Evolutionary conservation across 2,329 filamentous ascomycete species (phyloP).

Genomic region (Trichophyton equinum): DNA sequence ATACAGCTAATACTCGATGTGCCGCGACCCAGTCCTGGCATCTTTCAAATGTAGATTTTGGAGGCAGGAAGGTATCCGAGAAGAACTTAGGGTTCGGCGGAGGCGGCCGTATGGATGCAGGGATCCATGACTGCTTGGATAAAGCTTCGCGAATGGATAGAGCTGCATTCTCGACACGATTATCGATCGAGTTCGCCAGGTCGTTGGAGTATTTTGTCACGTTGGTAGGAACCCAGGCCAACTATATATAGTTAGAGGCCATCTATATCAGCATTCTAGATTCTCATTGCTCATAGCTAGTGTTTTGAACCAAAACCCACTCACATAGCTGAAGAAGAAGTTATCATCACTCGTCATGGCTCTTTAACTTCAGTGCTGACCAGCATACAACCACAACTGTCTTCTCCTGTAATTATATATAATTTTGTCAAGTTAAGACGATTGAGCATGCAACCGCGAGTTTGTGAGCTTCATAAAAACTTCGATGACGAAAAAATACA

Average conservation of each 20-base stretch:
- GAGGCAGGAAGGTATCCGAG: conserved; percentile 23
- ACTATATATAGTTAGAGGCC: conserved; percentile 25
- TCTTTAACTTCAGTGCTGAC: conserved; percentile 8
- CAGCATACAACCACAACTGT: background rate
- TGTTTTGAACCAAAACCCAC: conserved; percentile 21
- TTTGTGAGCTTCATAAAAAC: background rate
- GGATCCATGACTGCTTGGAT: conserved; percentile 58
- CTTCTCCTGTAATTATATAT: background rate
- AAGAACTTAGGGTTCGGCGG: conserved; percentile 19
- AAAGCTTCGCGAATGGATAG: conserved; percentile 56
- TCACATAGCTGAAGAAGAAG: conserved; percentile 64
- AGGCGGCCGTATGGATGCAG: conserved; percentile 54
- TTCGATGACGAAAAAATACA: background rate
- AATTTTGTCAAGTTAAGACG: background rate
- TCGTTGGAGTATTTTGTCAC: conserved; percentile 58
- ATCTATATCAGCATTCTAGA: background rate
- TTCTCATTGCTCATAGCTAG: background rate
- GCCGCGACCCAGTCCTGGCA: conserved; percentile 58
- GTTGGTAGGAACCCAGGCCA: conserved; percentile 49
- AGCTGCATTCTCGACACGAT: conserved; percentile 65
- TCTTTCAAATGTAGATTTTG: conserved; percentile 39
- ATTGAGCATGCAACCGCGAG: too few species aligned
- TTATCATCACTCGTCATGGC: conserved; percentile 69
- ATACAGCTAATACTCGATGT: conserved; percentile 61
- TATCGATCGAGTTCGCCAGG: conserved; percentile 68